These are phyloP conservation scores for Hymenoscyphus occultus DNA, from an alignment of 2,329 filamentous ascomycete genomes.

Conservation along the genomic window DNA sequence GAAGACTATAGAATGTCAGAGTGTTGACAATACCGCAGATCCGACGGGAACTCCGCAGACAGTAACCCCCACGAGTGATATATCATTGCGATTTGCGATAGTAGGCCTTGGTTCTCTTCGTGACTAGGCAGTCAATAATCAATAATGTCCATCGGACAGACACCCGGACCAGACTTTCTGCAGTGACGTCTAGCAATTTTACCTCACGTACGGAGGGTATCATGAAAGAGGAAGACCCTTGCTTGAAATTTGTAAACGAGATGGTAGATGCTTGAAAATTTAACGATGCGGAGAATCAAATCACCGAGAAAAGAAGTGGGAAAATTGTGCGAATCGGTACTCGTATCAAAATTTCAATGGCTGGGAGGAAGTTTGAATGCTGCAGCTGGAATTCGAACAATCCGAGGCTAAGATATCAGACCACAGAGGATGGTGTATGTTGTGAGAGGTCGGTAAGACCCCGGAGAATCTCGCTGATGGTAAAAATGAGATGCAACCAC, in stretches of 20 bases:
- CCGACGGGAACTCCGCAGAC: no score
- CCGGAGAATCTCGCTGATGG: not conserved
- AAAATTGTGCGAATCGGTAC: not conserved
- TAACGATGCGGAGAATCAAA: not conserved
- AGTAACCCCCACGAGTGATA: no score
- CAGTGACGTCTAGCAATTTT: not conserved
- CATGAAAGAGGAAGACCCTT: slow-evolving; percentile 1
- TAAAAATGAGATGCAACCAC: not conserved
- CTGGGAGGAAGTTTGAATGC: not conserved
- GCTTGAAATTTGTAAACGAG: not conserved
- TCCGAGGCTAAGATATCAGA: not conserved
- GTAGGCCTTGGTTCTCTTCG: no score
- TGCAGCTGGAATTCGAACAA: not conserved
- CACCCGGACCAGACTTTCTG: not conserved
- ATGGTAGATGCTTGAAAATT: not conserved
- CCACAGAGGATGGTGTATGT: not conserved
- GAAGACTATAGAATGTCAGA: no score
- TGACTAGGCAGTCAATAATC: no score
- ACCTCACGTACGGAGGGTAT: not conserved
- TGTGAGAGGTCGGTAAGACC: not conserved
- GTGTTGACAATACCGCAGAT: no score
- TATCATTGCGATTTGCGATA: no score
- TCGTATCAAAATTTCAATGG: not conserved
- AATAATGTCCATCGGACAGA: no score
- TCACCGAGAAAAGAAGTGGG: not conserved